These are phyloP conservation scores for Megacollybia platyphylla DNA, from an alignment of 1,284 basidiomycete species.

Conservation along the genomic window DNA sequence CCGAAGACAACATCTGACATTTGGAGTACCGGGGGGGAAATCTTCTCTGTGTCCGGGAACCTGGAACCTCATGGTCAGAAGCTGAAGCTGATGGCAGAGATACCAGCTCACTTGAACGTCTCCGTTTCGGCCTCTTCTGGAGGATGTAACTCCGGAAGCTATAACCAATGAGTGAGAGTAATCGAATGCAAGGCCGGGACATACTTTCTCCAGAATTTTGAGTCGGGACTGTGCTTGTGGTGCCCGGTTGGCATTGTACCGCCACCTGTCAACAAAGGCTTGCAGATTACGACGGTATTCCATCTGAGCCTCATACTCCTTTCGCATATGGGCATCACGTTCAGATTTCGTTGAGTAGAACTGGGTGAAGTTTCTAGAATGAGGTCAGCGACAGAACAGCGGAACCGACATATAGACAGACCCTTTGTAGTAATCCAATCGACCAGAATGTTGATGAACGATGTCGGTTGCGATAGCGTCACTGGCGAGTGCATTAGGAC, in stretches of 20 bases:
- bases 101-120: conserved; percentile 57
- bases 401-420: conserved; percentile 14
- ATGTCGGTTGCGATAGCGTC: conserved; percentile 96
- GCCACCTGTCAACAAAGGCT: conserved; percentile 95
- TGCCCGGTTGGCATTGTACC: conserved; percentile 89
- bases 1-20: conserved; percentile 89
- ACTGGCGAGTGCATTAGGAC: conserved; percentile 18
- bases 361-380: conserved; percentile 86
- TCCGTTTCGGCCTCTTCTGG: conserved; percentile 87
- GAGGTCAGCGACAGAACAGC: not conserved
- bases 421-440: conserved; percentile 93
- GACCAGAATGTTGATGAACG: conserved; percentile 89
- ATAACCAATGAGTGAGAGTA: not conserved
- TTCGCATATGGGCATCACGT: conserved; percentile 80
- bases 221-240: conserved; percentile 95
- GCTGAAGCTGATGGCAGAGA: not conserved
- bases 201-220: conserved; percentile 91
- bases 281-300: conserved; percentile 92
- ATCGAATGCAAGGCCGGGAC: not conserved
- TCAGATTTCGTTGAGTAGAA: conserved; percentile 99
- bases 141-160: conserved; percentile 86
- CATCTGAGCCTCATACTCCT: conserved; percentile 94
- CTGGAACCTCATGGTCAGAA: conserved; percentile 19
- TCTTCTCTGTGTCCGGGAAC: conserved; percentile 90
- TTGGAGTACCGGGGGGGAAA: conserved; percentile 93